Evolutionary conservation across 148 eudicot species (phyloP).

Genomic region (Heliosperma pusillum): DNA sequence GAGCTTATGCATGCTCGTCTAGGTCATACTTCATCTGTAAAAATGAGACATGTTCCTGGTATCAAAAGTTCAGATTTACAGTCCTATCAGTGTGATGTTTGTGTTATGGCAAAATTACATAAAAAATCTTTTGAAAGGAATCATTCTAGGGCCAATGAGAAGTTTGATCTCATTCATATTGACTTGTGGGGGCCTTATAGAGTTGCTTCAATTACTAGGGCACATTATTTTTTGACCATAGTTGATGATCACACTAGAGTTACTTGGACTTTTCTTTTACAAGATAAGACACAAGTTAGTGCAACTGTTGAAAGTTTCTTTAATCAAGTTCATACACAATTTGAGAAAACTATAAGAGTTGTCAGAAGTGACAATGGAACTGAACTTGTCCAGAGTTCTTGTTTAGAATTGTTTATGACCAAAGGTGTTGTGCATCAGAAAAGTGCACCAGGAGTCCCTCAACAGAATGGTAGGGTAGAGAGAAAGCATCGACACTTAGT

Average conservation of each 20-base stretch:
- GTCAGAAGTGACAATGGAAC: background rate
- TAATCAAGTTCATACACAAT: background rate
- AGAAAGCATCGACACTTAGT: background rate
- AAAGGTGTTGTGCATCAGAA: background rate
- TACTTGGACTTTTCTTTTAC: background rate
- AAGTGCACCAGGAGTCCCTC: background rate
- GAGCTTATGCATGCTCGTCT: background rate
- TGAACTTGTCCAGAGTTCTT: background rate
- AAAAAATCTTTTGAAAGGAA: background rate
- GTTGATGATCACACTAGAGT: slow-evolving; percentile 6
- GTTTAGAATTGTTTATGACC: no score
- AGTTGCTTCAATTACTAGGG: background rate
- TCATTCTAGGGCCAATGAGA: background rate
- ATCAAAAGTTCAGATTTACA: no score
- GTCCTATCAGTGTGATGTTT: background rate
- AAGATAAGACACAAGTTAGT: background rate
- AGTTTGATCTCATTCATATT: background rate
- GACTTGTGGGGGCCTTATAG: background rate
- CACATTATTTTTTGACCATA: no score
- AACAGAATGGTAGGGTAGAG: background rate
- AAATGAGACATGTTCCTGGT: background rate
- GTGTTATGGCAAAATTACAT: background rate
- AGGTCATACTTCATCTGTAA: background rate
- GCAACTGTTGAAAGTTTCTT: background rate
- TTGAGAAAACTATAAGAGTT: no score